Percentiles rank a stretch among this genome's conserved stretches.
Evolutionary conservation across 768 basidiomycete genomes (phyloP).

Genomic region (Floccularia luteovirens): DNA sequence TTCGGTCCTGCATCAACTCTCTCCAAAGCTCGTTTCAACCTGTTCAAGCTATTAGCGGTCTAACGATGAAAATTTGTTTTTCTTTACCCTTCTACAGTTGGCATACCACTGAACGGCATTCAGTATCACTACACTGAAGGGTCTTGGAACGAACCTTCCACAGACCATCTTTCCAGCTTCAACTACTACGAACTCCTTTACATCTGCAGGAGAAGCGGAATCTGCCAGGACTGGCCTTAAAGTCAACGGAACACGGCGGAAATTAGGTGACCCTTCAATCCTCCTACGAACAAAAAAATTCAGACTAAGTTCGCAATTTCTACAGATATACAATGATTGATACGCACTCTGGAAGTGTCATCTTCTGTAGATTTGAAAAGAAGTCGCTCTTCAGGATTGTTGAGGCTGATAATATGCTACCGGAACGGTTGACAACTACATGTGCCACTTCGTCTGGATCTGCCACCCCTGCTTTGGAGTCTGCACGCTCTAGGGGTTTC

Average conservation of each 20-base stretch:
- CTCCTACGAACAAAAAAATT: conserved; percentile 37
- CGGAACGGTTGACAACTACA: conserved; percentile 78
- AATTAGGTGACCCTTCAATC: conserved; percentile 93
- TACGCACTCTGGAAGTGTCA: conserved; percentile 87
- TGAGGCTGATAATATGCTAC: conserved; percentile 81
- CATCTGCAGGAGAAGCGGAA: conserved; percentile 19
- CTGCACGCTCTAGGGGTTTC: conserved; percentile 73
- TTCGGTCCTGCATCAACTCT: conserved; percentile 75
- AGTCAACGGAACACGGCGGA: conserved; percentile 71
- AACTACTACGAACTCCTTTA: conserved; percentile 28
- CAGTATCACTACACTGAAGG: conserved; percentile 2
- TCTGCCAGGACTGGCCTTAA: conserved; percentile 26
- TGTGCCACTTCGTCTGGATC: conserved; percentile 88
- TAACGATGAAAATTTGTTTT: not conserved
- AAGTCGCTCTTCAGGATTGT: conserved; percentile 96
- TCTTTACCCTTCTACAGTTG: conserved; percentile 75
- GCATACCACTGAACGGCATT: conserved; percentile 73
- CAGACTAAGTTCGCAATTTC: not conserved
- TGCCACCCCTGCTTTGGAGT: conserved; percentile 59
- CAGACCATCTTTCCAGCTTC: conserved; percentile 59
- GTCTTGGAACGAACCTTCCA: conserved; percentile 49
- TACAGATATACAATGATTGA: not conserved
- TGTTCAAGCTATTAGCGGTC: conserved; percentile 17
- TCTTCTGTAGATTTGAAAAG: conserved; percentile 92
- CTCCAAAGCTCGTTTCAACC: conserved; percentile 69